These are phyloP conservation scores for Nicotiana knightiana DNA, from an alignment of 257 asterid genomes.

Conservation along the genomic window DNA sequence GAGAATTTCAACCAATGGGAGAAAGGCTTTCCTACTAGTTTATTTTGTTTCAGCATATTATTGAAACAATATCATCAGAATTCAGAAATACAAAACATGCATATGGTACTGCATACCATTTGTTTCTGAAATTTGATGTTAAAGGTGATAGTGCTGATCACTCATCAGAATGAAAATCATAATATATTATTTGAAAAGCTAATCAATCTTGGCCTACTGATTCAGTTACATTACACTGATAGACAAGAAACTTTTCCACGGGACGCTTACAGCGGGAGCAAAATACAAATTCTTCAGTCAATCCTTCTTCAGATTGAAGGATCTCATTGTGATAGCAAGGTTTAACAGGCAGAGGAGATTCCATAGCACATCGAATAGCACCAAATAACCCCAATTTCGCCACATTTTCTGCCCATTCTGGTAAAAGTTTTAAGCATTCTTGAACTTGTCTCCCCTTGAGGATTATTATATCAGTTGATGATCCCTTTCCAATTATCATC, in stretches of 20 bases:
- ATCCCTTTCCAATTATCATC: slow-evolving; percentile 44
- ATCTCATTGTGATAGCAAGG: slow-evolving; percentile 32
- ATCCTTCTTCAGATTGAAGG: slow-evolving; percentile 51
- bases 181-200: neutral
- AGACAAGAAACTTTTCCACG: slow-evolving; percentile 49
- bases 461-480: slow-evolving; percentile 24
- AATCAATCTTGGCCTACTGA: neutral
- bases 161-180: neutral
- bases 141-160: neutral
- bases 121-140: neutral
- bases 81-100: neutral
- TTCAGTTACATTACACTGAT: slow-evolving; percentile 40
- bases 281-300: slow-evolving; percentile 20
- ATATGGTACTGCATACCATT: neutral
- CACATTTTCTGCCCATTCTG: slow-evolving; percentile 31
- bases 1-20: neutral
- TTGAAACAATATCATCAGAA: neutral
- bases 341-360: slow-evolving; percentile 14
- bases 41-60: neutral
- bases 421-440: slow-evolving; percentile 23
- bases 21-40: neutral
- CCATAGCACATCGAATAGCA: slow-evolving; percentile 31
- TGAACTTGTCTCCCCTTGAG: slow-evolving; percentile 27
- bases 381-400: slow-evolving; percentile 35
- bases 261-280: slow-evolving; percentile 52